Evolutionary conservation across 106 monocot genomes (phyloP).

Genomic region (Dioscorea zingiberensis): DNA sequence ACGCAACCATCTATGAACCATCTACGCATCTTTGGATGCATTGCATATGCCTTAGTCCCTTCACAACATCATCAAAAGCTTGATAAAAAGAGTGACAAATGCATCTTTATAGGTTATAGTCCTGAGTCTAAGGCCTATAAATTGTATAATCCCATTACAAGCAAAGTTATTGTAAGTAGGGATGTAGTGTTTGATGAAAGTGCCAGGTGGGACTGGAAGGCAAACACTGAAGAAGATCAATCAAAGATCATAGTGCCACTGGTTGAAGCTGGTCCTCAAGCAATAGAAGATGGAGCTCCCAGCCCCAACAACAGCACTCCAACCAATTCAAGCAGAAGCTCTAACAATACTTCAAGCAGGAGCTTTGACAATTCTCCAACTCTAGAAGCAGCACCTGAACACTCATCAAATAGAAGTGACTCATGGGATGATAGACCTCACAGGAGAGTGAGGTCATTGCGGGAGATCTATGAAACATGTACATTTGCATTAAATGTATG

Average conservation of each 20-base stretch:
- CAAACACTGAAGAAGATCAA: too few relatives aligned
- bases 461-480: too few relatives aligned
- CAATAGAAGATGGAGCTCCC: too few relatives aligned
- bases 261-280: too few relatives aligned
- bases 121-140: conserved; percentile 1
- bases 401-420: neutral
- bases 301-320: too few relatives aligned
- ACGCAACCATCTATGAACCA: neutral
- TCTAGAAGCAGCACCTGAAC: neutral
- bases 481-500: too few relatives aligned
- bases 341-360: neutral
- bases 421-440: too few relatives aligned
- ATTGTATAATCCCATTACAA: neutral
- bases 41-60: neutral
- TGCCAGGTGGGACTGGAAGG: conserved; percentile 1
- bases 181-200: conserved; percentile 7
- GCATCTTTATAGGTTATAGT: neutral
- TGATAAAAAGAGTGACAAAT: neutral
- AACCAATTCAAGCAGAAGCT: too few relatives aligned
- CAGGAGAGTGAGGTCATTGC: too few relatives aligned
- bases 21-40: conserved; percentile 1
- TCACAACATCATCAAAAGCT: too few relatives aligned
- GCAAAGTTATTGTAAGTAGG: neutral
- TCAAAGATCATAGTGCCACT: too few relatives aligned
- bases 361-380: too few relatives aligned